Base-by-base conservation (phyloP, 495 filamentous ascomycete species). In the Daldinia vernicosa region DNA sequence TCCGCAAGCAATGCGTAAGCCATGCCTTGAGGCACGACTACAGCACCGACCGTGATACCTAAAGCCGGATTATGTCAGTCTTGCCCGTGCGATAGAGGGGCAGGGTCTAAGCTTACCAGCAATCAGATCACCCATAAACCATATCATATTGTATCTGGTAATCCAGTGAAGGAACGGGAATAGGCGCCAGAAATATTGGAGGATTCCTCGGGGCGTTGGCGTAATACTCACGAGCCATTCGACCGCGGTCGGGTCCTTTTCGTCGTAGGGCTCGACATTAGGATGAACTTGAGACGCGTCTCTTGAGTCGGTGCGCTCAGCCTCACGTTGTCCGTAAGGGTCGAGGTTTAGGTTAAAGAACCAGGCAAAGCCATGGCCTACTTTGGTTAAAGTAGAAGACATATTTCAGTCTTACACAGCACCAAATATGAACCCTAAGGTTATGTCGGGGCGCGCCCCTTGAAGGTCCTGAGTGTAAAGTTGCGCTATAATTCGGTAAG, bases 11-110 rank as follows among this genome's bases (percentile, higher is more conserved):
- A 76, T 0, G 89, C 88, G 62, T 91, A 91, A 1, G 88, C 87
- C 88, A 90, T 90, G 58, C 85, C 84, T 72, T 91, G 89, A 2
- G 87, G 87, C 8, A 89, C 85, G 39, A 88, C 87, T 14, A 89
- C 85, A 39, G 74, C 70, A 15, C 78, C 72, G 43, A 80, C 77
- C 1, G 78, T 80, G 39, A 79, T 57, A 24, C 76, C 76, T 79
- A 40, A 76, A 81, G 75, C 33, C 75, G 71, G 33, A 75, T 69
- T 7, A 75, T 77, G 60, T 80, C 66, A 63, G 72, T 69, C 69
- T 57, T 22, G 59, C 57, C 43, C 56, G 56, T 28, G 27, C 24
- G 27, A 52, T 12, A 17, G 12, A 35, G 17, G 57, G 43, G 51
- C n/a, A 8, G 61, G 27, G 43, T 39, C 37, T 17, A 33, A n/a